Conservation (phyloP, 805 yeast genomes). For the Cyberlindnera nakhonratchasimensis region DNA sequence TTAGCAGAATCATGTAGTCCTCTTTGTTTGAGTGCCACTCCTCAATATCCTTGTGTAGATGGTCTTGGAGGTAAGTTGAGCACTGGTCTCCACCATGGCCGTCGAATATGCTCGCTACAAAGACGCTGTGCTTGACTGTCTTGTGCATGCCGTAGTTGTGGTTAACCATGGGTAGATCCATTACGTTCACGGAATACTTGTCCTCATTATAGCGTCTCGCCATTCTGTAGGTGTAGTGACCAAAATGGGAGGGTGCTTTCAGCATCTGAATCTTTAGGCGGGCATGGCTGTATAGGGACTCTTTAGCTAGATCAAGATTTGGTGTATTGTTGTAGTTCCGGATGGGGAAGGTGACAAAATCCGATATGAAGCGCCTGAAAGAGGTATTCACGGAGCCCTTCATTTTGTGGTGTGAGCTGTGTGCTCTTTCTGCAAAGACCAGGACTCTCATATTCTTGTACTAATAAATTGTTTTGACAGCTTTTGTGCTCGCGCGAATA, state of each 20-base stretch:
- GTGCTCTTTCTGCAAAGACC: background rate
- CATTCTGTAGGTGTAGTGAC: conserved; percentile 75
- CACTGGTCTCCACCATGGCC: conserved; percentile 93
- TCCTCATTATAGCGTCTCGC: conserved; percentile 83
- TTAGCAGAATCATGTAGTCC: conserved; percentile 42
- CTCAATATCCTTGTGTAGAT: conserved; percentile 55
- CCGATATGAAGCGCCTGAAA: conserved; percentile 19
- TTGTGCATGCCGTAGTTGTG: conserved; percentile 26
- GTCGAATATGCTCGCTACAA: conserved; percentile 78
- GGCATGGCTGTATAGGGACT: conserved; percentile 15
- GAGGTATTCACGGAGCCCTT: background rate
- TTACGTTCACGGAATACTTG: conserved; percentile 60
- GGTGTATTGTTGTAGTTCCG: conserved; percentile 14
- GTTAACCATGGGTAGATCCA: conserved; percentile 40
- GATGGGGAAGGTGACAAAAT: conserved; percentile 23
- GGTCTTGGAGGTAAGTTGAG: conserved; percentile 51
- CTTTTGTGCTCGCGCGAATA: background rate
- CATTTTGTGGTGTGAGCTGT: background rate
- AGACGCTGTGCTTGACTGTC: conserved; percentile 34
- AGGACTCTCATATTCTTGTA: no score
- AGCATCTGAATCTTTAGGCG: conserved; percentile 29
- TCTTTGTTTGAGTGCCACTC: conserved; percentile 30
- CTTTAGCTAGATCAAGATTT: conserved; percentile 14
- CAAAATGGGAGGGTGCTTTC: conserved; percentile 61
- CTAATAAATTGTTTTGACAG: no score